These are phyloP conservation scores for Fusarium clavum DNA, from an alignment of 2,329 filamentous ascomycete species.

Conservation along the genomic window DNA sequence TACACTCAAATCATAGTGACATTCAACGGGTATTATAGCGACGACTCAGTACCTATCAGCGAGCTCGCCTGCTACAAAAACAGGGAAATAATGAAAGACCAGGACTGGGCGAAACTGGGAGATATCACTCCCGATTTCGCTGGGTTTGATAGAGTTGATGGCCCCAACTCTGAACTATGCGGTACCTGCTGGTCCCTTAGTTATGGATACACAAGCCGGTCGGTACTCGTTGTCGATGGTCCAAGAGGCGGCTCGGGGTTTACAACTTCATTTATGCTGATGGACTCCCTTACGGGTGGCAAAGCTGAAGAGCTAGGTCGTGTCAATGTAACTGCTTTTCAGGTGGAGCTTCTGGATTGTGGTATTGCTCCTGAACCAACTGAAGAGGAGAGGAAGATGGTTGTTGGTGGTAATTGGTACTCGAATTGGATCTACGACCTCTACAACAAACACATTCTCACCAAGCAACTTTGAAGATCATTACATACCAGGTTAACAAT, in stretches of 20 bases:
- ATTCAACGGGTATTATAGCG: background rate
- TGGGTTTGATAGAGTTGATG: background rate
- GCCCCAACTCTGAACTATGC: background rate
- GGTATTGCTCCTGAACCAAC: background rate
- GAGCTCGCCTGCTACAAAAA: background rate
- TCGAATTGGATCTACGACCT: slow-evolving; percentile 2
- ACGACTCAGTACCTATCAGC: background rate
- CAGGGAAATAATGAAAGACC: background rate
- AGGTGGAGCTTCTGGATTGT: background rate
- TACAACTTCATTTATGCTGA: background rate
- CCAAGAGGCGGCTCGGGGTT: background rate
- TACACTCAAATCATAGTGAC: background rate
- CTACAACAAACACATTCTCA: no score
- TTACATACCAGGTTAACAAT: no score
- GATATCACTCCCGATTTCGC: background rate
- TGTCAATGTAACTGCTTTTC: background rate
- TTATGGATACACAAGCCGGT: background rate
- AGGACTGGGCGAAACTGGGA: background rate
- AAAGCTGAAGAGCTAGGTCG: background rate
- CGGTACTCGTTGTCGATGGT: background rate
- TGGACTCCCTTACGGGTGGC: background rate
- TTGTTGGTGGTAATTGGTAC: background rate
- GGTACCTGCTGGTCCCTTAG: background rate
- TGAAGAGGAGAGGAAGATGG: background rate
- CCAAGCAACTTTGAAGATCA: no score